Percentiles rank a stretch among this genome's conserved stretches.
phyloP scores from a whole-genome alignment of 2,329 filamentous ascomycete species.

The Colletotrichum chlorophyti region DNA sequence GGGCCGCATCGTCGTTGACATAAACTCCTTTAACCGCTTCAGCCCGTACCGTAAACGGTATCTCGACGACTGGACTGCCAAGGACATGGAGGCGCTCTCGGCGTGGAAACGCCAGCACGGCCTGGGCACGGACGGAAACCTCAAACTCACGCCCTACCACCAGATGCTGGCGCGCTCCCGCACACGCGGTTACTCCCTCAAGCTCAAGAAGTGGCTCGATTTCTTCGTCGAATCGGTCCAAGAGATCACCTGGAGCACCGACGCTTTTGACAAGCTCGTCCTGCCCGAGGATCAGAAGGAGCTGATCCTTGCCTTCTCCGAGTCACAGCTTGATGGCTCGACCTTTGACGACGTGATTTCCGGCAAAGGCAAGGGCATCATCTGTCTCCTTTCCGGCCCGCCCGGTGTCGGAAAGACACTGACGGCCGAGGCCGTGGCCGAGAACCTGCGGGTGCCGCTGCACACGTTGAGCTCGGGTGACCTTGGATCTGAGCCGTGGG shows the following conservation, averaged over 20 bases:
- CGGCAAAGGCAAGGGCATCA: constrained; percentile 58
- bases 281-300: constrained; percentile 57
- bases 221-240: constrained; percentile 53
- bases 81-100: constrained; percentile 38
- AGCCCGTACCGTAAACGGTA: constrained; percentile 39
- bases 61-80: constrained; percentile 39
- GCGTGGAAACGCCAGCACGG: constrained; percentile 35
- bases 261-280: constrained; percentile 57
- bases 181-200: constrained; percentile 55
- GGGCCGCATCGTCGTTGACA: constrained; percentile 47
- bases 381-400: constrained; percentile 54
- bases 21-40: constrained; percentile 44
- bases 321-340: constrained; percentile 51
- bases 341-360: constrained; percentile 60
- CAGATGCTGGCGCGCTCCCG: constrained; percentile 39
- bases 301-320: constrained; percentile 56
- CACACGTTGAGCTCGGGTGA: constrained; percentile 69
- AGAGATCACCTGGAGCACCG: constrained; percentile 54
- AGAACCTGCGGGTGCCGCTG: constrained; percentile 55
- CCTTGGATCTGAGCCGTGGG: constrained; percentile 69
- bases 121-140: constrained; percentile 32
- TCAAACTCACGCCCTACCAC: constrained; percentile 40
- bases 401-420: constrained; percentile 59
- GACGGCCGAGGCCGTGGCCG: constrained; percentile 57
- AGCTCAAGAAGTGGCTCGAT: constrained; percentile 55